A percentile compares a stretch with the other conserved stretches of the same genome.
phyloP scores from a whole-genome alignment of 495 filamentous ascomycete species.

The Margaritispora aquatica region DNA sequence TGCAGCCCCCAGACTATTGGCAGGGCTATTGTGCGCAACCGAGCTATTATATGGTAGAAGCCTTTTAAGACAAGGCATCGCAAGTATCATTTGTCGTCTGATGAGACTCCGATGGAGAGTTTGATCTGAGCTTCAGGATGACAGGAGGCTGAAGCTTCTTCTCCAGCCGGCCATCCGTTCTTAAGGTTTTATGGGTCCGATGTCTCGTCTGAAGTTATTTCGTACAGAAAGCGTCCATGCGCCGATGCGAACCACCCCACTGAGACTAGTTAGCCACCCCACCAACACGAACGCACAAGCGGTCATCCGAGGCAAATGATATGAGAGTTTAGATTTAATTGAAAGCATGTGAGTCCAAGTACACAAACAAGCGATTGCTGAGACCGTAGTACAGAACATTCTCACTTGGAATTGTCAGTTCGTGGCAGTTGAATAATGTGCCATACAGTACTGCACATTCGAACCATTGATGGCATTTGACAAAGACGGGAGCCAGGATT shows the following conservation, averaged over 20 bases:
- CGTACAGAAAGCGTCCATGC: not conserved
- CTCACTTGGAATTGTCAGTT: too few relatives aligned
- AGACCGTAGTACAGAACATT: too few relatives aligned
- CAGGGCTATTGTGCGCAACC: constrained; percentile 8
- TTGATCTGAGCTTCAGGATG: not conserved
- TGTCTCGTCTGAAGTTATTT: constrained; percentile 2
- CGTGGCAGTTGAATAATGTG: too few relatives aligned
- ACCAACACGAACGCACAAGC: not conserved
- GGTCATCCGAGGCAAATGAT: not conserved
- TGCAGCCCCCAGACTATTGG: constrained; percentile 7
- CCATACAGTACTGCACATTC: too few relatives aligned
- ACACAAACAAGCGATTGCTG: not conserved
- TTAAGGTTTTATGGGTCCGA: not conserved
- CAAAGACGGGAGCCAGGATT: constrained; percentile 1
- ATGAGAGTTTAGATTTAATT: not conserved
- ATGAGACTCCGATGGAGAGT: not conserved
- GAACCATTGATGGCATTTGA: constrained; percentile 1
- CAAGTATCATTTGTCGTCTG: constrained; percentile 1
- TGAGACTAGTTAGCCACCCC: too few relatives aligned
- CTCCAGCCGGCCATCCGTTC: not conserved
- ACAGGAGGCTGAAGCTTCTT: not conserved
- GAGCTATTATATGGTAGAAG: constrained; percentile 11
- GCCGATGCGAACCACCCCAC: not conserved
- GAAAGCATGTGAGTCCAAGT: too few relatives aligned
- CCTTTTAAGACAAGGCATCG: not conserved